Conservation (phyloP, 768 basidiomycete species). For the Xerocomus spinulosus region DNA sequence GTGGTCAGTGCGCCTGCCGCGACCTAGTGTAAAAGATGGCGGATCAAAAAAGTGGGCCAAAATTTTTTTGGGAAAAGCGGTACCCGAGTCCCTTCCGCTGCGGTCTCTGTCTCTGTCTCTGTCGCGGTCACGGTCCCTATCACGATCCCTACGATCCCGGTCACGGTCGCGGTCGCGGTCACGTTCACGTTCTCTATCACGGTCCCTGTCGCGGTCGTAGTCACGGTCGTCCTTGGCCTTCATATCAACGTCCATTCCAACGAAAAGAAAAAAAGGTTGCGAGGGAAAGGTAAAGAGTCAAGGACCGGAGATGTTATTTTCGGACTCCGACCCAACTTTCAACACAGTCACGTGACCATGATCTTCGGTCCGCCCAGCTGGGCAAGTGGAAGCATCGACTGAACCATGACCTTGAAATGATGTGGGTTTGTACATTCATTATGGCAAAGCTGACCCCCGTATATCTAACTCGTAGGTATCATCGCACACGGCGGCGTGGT, state of each 20-base stretch:
- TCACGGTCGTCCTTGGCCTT: conserved; percentile 71
- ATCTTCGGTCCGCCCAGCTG: no score
- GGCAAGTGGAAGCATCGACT: no score
- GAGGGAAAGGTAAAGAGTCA: conserved; percentile 12
- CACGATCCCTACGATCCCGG: conserved; percentile 35
- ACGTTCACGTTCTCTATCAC: conserved; percentile 39
- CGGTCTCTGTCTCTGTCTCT: conserved; percentile 45
- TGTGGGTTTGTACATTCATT: no score
- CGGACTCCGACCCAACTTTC: conserved; percentile 16
- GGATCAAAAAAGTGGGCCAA: neutral
- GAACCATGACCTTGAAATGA: no score
- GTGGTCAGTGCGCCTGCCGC: conserved; percentile 55
- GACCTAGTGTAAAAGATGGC: conserved; percentile 32
- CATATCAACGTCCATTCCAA: conserved; percentile 77
- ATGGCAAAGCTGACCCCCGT: neutral
- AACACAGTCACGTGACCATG: neutral
- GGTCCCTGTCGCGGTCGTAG: conserved; percentile 52
- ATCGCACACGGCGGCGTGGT: no score
- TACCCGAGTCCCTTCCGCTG: conserved; percentile 56
- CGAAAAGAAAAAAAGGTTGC: conserved; percentile 1
- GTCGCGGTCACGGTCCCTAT: conserved; percentile 37
- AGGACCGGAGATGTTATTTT: conserved; percentile 7
- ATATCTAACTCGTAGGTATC: neutral
- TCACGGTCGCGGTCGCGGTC: conserved; percentile 34
- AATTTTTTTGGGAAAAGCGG: no score